Evolutionary conservation across 768 basidiomycete species (phyloP).

Genomic region (Dentipellis fragilis): DNA sequence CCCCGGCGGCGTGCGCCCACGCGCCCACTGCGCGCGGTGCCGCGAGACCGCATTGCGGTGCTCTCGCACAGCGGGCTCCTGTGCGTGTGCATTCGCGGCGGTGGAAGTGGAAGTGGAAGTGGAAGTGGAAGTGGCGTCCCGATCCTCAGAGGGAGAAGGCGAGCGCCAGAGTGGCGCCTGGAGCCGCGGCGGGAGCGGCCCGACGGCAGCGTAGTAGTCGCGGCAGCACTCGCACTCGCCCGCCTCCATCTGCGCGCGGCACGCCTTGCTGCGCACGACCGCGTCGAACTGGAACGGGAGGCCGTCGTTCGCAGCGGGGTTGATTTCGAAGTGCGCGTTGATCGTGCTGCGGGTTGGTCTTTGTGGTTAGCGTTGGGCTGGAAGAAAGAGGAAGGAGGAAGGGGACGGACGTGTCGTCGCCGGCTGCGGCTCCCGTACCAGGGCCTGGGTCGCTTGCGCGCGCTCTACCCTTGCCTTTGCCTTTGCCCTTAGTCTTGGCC

Average conservation of each 20-base stretch:
- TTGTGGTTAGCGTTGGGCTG: no score
- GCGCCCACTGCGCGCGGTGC: constrained; percentile 63
- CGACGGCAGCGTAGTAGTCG: constrained; percentile 71
- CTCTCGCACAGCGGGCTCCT: constrained; percentile 16
- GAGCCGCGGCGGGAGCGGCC: constrained; percentile 55
- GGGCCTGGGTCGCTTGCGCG: neutral
- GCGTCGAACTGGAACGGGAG: constrained; percentile 61
- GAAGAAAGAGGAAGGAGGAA: no score
- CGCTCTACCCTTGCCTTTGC: neutral
- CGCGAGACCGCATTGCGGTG: constrained; percentile 66
- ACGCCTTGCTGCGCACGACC: constrained; percentile 59
- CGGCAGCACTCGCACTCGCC: constrained; percentile 78
- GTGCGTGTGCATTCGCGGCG: neutral
- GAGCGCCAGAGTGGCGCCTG: constrained; percentile 71
- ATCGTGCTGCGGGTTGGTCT: neutral
- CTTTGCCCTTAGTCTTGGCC: neutral
- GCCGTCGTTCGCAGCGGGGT: constrained; percentile 57
- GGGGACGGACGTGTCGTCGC: no score
- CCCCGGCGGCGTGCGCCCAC: constrained; percentile 68
- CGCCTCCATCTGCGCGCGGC: constrained; percentile 57
- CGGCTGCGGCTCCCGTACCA: neutral
- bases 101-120: no score
- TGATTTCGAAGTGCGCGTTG: constrained; percentile 42
- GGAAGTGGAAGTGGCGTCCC: no score
- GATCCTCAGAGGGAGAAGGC: constrained; percentile 24